Percentiles rank a stretch among this genome's conserved stretches.
These are phyloP conservation scores for Pseudotsuga menziesii DNA, from an alignment of 75 land plant species.

Conservation along the genomic window DNA sequence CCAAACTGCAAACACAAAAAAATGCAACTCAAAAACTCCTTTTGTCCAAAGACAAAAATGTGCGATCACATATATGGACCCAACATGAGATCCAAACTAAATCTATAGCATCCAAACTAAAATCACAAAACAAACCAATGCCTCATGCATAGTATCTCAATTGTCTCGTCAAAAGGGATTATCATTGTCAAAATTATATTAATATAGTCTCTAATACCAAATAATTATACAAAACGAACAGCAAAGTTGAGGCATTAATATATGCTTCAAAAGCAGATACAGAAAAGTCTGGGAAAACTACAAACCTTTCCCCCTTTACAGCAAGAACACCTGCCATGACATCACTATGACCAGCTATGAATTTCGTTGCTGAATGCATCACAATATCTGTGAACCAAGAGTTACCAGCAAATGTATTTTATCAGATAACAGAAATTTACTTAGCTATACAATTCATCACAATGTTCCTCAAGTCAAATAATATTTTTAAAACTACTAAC, in stretches of 20 bases:
- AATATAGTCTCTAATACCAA: too few relatives aligned
- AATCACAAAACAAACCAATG: neutral
- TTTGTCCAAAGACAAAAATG: neutral
- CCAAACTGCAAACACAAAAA: slow-evolving; percentile 57
- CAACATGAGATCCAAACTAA: neutral
- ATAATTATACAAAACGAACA: neutral
- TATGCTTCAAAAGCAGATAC: neutral
- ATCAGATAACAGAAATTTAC: too few relatives aligned
- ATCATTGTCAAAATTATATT: neutral
- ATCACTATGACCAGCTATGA: slow-evolving; percentile 98
- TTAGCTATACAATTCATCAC: neutral
- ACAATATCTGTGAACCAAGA: slow-evolving; percentile 75
- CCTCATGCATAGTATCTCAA: neutral
- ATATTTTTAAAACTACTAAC: neutral
- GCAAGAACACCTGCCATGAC: slow-evolving; percentile 98
- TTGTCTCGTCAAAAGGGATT: neutral
- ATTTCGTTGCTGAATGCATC: slow-evolving; percentile 98
- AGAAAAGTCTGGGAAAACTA: neutral
- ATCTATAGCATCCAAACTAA: neutral
- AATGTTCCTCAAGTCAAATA: neutral
- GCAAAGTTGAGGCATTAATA: neutral
- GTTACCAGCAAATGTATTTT: neutral
- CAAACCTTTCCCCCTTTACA: slow-evolving; percentile 86
- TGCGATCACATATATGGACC: neutral
- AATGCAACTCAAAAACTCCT: neutral